These are phyloP conservation scores for Santalum album DNA, from an alignment of 164 flowering plant species.

Conservation along the genomic window DNA sequence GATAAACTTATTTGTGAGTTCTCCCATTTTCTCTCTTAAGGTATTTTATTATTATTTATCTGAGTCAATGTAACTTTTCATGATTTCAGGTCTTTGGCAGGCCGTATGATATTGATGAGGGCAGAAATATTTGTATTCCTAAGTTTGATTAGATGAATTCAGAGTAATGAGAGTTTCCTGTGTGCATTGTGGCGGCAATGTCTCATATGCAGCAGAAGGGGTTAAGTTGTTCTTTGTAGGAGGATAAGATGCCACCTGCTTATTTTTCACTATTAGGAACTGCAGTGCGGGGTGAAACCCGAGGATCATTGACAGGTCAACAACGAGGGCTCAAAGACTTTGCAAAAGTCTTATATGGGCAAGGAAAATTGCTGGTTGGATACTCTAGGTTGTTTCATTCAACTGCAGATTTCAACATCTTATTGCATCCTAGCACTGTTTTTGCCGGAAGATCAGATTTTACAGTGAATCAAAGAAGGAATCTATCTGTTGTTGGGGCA, in stretches of 20 bases:
- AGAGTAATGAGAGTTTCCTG: constrained; percentile 37
- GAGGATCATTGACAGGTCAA: constrained; percentile 23
- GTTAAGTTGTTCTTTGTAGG: constrained; percentile 25
- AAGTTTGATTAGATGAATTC: constrained; percentile 14
- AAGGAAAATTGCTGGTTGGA: constrained; percentile 38
- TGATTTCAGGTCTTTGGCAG: not conserved
- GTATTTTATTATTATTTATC: no score
- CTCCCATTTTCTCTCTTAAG: no score
- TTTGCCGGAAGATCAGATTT: constrained; percentile 38
- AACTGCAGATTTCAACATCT: constrained; percentile 22
- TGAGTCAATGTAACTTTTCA: not conserved
- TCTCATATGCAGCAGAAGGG: constrained; percentile 9
- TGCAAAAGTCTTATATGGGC: constrained; percentile 31
- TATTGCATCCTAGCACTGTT: constrained; percentile 32
- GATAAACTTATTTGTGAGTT: no score
- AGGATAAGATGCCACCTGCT: constrained; percentile 58
- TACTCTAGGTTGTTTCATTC: constrained; percentile 34
- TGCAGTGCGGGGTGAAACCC: constrained; percentile 28
- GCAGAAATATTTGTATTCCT: not conserved
- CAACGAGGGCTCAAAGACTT: constrained; percentile 33
- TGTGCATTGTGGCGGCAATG: constrained; percentile 5
- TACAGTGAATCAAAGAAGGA: constrained; percentile 31
- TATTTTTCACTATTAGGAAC: constrained; percentile 39
- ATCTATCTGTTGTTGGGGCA: constrained; percentile 57
- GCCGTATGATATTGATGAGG: not conserved